These are phyloP conservation scores for Nitzschia inconspicua DNA, from an alignment of 108 stramenopile genomes.

Conservation along the genomic window DNA sequence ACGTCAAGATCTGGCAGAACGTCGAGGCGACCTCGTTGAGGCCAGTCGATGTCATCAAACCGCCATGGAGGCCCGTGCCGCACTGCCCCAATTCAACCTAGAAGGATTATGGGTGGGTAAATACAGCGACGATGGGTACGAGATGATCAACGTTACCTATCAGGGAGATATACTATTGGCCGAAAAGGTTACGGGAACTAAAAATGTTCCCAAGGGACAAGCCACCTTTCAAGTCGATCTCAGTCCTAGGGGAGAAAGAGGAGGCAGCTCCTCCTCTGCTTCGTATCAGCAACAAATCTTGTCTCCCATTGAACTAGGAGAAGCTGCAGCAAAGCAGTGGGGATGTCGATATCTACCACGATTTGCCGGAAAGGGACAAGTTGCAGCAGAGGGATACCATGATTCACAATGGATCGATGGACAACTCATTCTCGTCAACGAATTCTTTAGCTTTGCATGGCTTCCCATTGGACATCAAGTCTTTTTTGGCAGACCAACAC, in stretches of 20 bases:
- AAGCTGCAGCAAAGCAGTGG: conserved; percentile 60
- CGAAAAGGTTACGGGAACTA: conserved; percentile 69
- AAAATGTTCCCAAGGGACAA: conserved; percentile 69
- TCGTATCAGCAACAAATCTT: too few species aligned
- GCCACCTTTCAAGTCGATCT: conserved; percentile 70
- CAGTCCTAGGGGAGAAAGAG: conserved; percentile 30
- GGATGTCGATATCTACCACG: conserved; percentile 61
- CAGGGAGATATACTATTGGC: conserved; percentile 55
- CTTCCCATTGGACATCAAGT: conserved; percentile 73
- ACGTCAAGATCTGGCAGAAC: conserved; percentile 35
- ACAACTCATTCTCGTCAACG: conserved; percentile 69
- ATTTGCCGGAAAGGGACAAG: conserved; percentile 60
- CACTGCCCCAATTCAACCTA: conserved; percentile 69
- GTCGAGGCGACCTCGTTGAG: conserved; percentile 20
- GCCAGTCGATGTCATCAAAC: conserved; percentile 24
- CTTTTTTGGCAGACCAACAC: conserved; percentile 72
- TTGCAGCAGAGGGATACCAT: conserved; percentile 61
- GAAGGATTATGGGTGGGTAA: conserved; percentile 82
- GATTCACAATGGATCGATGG: conserved; percentile 69
- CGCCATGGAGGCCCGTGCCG: conserved; percentile 42
- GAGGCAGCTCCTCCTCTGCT: too few species aligned
- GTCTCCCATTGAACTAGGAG: conserved; percentile 65
- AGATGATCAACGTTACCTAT: conserved; percentile 85
- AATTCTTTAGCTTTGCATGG: conserved; percentile 80
- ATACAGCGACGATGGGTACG: conserved; percentile 67